Evolutionary conservation across 495 filamentous ascomycete species (phyloP).

Genomic region (Penicillium angulare): DNA sequence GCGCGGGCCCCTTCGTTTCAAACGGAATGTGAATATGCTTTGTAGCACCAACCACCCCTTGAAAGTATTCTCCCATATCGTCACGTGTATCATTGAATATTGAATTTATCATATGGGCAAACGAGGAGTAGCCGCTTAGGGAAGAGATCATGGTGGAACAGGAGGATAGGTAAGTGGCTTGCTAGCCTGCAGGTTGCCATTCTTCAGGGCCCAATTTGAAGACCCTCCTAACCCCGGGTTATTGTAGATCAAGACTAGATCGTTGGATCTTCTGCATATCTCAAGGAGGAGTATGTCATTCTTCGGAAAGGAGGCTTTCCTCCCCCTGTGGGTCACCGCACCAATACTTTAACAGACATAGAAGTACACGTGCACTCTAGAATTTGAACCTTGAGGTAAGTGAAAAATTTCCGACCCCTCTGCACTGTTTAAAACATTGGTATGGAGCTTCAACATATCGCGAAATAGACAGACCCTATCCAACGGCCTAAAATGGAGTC

Average conservation of each 20-base stretch:
- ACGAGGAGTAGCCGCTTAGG: no score
- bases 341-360: no score
- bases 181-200: no score
- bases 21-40: constrained; percentile 1
- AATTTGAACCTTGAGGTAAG: background rate
- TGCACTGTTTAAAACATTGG: no score
- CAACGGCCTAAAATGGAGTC: constrained; percentile 12
- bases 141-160: background rate
- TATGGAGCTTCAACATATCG: background rate
- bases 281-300: constrained; percentile 7
- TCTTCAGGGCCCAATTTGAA: background rate
- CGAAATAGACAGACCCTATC: background rate
- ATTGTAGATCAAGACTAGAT: background rate
- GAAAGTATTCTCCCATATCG: background rate
- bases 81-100: no score
- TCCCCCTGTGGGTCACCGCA: background rate
- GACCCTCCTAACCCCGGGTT: background rate
- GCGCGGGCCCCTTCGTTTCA: background rate
- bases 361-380: no score
- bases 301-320: background rate
- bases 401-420: no score
- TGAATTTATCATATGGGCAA: no score
- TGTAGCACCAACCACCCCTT: background rate
- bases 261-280: background rate
- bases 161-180: no score